Conservation (phyloP, 371 early-diverging fungal genomes). For the Apophysomyces elegans region DNA sequence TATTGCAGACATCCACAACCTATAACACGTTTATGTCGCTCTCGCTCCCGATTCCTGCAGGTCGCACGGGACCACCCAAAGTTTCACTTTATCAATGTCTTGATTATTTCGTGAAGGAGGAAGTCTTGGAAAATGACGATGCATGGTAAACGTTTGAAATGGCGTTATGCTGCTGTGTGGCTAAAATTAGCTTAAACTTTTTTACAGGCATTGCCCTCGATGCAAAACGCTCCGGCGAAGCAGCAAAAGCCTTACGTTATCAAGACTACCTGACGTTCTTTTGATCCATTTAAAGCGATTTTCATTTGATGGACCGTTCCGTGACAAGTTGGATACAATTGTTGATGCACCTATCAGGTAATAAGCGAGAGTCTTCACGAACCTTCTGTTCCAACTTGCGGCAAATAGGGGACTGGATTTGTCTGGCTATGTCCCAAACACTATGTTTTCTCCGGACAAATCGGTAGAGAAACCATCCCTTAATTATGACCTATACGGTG, state of each 20-base stretch:
- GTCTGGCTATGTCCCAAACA: slow-evolving; percentile 31
- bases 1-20: slow-evolving; percentile 78
- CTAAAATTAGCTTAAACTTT: neutral
- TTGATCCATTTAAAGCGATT: slow-evolving; percentile 94
- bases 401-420: slow-evolving; percentile 35
- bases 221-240: slow-evolving; percentile 79
- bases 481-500: slow-evolving; percentile 85
- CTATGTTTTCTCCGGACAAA: slow-evolving; percentile 75
- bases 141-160: slow-evolving; percentile 59
- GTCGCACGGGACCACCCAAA: slow-evolving; percentile 26
- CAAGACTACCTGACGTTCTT: slow-evolving; percentile 85
- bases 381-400: neutral
- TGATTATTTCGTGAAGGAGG: slow-evolving; percentile 82
- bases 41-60: slow-evolving; percentile 87
- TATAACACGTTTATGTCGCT: slow-evolving; percentile 93
- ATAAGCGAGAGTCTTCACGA: neutral
- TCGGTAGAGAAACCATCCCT: slow-evolving; percentile 28
- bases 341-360: slow-evolving; percentile 83
- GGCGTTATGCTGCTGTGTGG: neutral
- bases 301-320: slow-evolving; percentile 90
- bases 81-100: slow-evolving; percentile 82
- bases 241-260: slow-evolving; percentile 77
- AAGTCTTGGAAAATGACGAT: slow-evolving; percentile 87
- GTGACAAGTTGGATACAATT: slow-evolving; percentile 88
- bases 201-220: slow-evolving; percentile 73